Percentiles rank a stretch among this genome's conserved stretches.
phyloP scores from a whole-genome alignment of 441 rosid species.

The Isatis lusitanica region DNA sequence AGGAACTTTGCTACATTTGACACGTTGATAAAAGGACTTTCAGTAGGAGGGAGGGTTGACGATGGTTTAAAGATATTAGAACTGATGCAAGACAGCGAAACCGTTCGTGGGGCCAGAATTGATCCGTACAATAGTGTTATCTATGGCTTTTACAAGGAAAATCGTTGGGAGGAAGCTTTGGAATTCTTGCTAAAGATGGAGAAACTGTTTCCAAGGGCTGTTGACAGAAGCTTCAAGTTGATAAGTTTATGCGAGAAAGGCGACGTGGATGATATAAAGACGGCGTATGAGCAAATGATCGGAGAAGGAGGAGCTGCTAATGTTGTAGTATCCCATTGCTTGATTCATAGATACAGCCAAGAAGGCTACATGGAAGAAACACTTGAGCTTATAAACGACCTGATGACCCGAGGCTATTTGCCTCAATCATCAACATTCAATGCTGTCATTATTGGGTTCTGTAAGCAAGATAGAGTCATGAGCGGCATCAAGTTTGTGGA shows the following conservation, averaged over 20 bases:
- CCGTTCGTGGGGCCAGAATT: slow-evolving; percentile 37
- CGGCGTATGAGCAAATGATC: slow-evolving; percentile 52
- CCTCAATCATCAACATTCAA: slow-evolving; percentile 60
- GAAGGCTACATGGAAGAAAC: slow-evolving; percentile 49
- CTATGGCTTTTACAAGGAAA: slow-evolving; percentile 66
- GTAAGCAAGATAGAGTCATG: slow-evolving; percentile 53
- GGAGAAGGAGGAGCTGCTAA: slow-evolving; percentile 54
- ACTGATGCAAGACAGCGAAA: slow-evolving; percentile 68
- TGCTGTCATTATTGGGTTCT: slow-evolving; percentile 55
- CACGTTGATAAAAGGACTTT: slow-evolving; percentile 57
- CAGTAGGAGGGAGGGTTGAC: slow-evolving; percentile 52
- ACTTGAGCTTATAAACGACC: slow-evolving; percentile 58
- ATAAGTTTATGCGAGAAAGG: slow-evolving; percentile 56
- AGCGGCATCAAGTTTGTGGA: slow-evolving; percentile 61
- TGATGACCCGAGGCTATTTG: slow-evolving; percentile 49
- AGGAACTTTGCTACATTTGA: slow-evolving; percentile 66
- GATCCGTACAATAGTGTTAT: slow-evolving; percentile 71
- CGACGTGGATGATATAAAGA: slow-evolving; percentile 50
- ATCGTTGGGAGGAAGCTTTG: slow-evolving; percentile 58
- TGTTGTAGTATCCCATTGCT: slow-evolving; percentile 54
- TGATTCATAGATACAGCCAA: slow-evolving; percentile 58
- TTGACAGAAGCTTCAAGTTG: slow-evolving; percentile 60
- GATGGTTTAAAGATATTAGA: slow-evolving; percentile 75
- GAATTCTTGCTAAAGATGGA: slow-evolving; percentile 61
- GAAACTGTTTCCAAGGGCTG: slow-evolving; percentile 66